These are phyloP conservation scores for Ambrosia artemisiifolia DNA, from an alignment of 129 eudicot species.

Conservation along the genomic window DNA sequence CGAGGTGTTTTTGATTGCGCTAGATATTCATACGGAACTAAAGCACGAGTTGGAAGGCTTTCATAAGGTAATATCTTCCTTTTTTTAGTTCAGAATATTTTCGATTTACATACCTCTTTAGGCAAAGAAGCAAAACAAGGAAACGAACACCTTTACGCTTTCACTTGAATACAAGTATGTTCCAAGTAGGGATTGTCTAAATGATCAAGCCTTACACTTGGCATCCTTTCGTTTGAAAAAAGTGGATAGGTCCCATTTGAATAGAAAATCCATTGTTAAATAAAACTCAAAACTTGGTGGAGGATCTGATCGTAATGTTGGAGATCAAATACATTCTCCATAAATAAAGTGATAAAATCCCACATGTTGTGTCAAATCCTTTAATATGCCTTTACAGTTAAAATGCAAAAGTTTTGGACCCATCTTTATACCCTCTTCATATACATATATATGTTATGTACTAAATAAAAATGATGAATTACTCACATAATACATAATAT, in stretches of 20 bases:
- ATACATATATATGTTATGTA: not conserved
- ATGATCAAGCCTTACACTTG: slow-evolving; percentile 7
- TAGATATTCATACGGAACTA: no score
- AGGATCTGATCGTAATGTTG: slow-evolving; percentile 23
- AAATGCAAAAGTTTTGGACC: not conserved
- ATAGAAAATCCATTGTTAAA: slow-evolving; percentile 18
- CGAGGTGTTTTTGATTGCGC: no score
- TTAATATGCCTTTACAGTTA: slow-evolving; percentile 12
- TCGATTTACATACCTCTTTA: no score
- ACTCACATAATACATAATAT: no score
- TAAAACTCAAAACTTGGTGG: slow-evolving; percentile 23
- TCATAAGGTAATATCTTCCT: no score
- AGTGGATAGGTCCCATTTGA: slow-evolving; percentile 39
- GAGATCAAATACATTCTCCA: not conserved
- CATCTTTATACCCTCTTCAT: slow-evolving; percentile 1
- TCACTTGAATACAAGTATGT: not conserved
- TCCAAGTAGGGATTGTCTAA: not conserved
- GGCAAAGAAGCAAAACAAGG: no score
- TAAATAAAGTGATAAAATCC: slow-evolving; percentile 1
- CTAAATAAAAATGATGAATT: no score
- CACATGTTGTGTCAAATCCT: slow-evolving; percentile 17
- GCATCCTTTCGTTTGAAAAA: slow-evolving; percentile 16
- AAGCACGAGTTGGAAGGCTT: no score
- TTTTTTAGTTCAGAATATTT: no score
- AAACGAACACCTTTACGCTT: not conserved